These are phyloP conservation scores for Ceratobasidium papillatum DNA, from an alignment of 1,284 basidiomycete genomes.

Conservation along the genomic window DNA sequence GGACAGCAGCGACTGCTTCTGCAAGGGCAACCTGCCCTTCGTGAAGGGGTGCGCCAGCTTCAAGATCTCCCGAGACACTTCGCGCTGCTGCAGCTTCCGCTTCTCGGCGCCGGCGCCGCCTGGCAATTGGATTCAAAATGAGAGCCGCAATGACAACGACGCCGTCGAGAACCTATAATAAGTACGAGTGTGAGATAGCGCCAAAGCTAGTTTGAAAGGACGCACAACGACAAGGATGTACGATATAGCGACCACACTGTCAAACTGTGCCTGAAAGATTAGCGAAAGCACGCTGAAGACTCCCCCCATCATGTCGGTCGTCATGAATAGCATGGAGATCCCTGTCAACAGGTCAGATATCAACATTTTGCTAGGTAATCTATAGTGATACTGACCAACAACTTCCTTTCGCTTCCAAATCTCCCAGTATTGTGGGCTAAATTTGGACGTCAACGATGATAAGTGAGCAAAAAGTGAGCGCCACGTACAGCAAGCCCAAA, in stretches of 20 bases:
- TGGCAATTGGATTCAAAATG: conserved; percentile 67
- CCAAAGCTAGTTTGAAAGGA: conserved; percentile 36
- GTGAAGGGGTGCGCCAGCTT: conserved; percentile 7
- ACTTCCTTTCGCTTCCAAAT: conserved; percentile 77
- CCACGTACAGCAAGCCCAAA: conserved; percentile 64
- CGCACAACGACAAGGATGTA: conserved; percentile 68
- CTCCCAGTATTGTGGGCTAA: conserved; percentile 64
- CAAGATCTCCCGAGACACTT: conserved; percentile 9
- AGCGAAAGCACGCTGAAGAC: conserved; percentile 76
- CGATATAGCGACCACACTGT: conserved; percentile 70
- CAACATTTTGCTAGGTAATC: background rate
- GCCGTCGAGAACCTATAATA: conserved; percentile 63
- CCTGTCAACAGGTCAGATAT: conserved; percentile 29
- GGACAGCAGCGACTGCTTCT: conserved; percentile 32
- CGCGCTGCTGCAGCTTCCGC: conserved; percentile 15
- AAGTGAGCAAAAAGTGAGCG: background rate
- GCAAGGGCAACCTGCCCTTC: conserved; percentile 28
- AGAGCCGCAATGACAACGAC: conserved; percentile 65
- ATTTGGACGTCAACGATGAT: background rate
- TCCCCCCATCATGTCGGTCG: conserved; percentile 75
- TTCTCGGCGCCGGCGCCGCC: conserved; percentile 52
- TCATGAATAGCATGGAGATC: conserved; percentile 75
- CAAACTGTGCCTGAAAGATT: conserved; percentile 71
- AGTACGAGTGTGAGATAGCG: conserved; percentile 13
- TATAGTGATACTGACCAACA: conserved; percentile 55